Evolutionary conservation across 495 filamentous ascomycete genomes (phyloP).

Genomic region (Hypoxylon fuscum): DNA sequence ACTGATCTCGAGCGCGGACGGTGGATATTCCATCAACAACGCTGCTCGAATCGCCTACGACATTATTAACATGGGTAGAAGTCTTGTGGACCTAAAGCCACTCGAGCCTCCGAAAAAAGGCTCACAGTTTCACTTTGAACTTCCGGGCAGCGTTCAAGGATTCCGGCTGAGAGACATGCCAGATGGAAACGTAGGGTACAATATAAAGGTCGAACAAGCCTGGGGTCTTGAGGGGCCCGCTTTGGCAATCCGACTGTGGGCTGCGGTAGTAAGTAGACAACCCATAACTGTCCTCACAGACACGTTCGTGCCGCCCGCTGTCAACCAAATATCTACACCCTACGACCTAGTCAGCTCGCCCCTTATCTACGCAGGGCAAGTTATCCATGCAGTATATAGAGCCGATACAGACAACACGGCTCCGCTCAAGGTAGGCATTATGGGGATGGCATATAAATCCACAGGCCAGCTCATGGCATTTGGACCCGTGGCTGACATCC

Average conservation of each 20-base stretch:
- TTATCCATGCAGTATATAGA: slow-evolving; percentile 17
- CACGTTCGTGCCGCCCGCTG: slow-evolving; percentile 39
- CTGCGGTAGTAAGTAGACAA: not conserved
- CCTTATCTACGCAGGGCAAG: slow-evolving; percentile 43
- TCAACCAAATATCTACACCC: slow-evolving; percentile 4
- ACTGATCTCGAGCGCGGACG: slow-evolving; percentile 47
- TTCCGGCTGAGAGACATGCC: slow-evolving; percentile 17
- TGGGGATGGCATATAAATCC: slow-evolving; percentile 30
- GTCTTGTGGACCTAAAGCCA: slow-evolving; percentile 13
- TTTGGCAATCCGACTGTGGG: slow-evolving; percentile 20
- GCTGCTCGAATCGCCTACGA: slow-evolving; percentile 42
- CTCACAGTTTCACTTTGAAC: slow-evolving; percentile 45
- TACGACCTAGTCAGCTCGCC: slow-evolving; percentile 43
- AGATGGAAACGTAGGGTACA: not conserved
- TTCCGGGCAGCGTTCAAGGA: slow-evolving; percentile 47
- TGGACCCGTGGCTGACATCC: no score
- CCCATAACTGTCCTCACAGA: slow-evolving; percentile 29
- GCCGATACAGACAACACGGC: slow-evolving; percentile 6
- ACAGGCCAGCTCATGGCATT: slow-evolving; percentile 26
- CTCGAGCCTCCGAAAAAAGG: slow-evolving; percentile 40
- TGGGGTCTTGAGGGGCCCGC: slow-evolving; percentile 23
- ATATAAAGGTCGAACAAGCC: slow-evolving; percentile 23
- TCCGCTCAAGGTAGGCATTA: not conserved
- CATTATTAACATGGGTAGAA: slow-evolving; percentile 38
- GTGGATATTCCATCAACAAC: slow-evolving; percentile 49